These are phyloP conservation scores for Metschnikowia reukaufii DNA, from an alignment of 805 yeast species.

Conservation along the genomic window DNA sequence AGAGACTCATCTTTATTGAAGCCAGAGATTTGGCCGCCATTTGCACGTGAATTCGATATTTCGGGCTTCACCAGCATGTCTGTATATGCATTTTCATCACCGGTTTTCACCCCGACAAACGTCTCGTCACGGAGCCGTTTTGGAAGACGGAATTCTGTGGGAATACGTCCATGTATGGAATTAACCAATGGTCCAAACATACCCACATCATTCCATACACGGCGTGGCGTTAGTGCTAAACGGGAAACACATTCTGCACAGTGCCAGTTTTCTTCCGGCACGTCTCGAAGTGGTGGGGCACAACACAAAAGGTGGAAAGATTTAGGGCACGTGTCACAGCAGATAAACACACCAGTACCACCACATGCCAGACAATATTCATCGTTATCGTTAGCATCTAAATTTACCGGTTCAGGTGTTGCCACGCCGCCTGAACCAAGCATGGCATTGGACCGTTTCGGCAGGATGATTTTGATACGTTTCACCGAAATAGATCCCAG, in stretches of 20 bases:
- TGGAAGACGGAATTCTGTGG: conserved; percentile 55
- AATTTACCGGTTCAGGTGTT: conserved; percentile 12
- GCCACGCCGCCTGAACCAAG: conserved; percentile 14
- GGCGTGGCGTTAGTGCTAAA: conserved; percentile 25
- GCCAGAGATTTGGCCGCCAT: conserved; percentile 36
- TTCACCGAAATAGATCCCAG: conserved; percentile 11
- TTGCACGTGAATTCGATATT: conserved; percentile 38
- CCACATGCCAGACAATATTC: conserved; percentile 93
- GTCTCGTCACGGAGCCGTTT: conserved; percentile 58
- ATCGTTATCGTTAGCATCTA: conserved; percentile 52
- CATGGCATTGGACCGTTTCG: conserved; percentile 29
- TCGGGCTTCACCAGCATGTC: conserved; percentile 51
- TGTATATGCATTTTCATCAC: conserved; percentile 67
- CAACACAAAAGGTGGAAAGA: conserved; percentile 92
- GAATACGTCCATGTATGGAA: conserved; percentile 58
- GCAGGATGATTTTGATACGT: conserved; percentile 34
- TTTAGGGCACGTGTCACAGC: conserved; percentile 91
- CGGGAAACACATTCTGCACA: conserved; percentile 72
- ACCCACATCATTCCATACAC: conserved; percentile 41
- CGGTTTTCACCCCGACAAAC: conserved; percentile 70
- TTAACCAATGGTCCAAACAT: conserved; percentile 58
- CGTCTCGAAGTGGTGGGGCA: conserved; percentile 83
- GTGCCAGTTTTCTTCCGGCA: conserved; percentile 88
- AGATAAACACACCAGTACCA: conserved; percentile 81
- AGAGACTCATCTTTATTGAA: conserved; percentile 47